Conservation (phyloP, 306 rosid genomes). For the Neltuma alba region DNA sequence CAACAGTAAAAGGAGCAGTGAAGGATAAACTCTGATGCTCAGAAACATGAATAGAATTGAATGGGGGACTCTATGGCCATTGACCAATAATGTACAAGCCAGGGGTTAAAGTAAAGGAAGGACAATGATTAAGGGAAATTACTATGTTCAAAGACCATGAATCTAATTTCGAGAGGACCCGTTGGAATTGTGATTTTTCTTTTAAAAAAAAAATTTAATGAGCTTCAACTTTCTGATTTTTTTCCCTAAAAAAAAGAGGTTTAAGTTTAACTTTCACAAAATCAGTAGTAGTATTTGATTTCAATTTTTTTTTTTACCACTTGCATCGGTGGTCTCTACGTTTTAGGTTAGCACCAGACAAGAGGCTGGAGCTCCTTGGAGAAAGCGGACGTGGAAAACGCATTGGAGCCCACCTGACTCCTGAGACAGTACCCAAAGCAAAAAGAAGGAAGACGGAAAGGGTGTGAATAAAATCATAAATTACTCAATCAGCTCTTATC, state of each 20-base stretch:
- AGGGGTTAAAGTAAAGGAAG: too few species aligned
- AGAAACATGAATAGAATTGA: too few species aligned
- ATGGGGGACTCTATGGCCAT: too few species aligned
- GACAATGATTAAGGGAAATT: too few species aligned
- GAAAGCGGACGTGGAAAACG: neutral
- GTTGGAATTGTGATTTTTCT: too few species aligned
- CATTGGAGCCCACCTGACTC: neutral
- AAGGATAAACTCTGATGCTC: too few species aligned
- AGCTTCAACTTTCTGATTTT: too few species aligned
- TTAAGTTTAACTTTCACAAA: neutral
- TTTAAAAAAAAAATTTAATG: too few species aligned
- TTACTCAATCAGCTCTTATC: conserved; percentile 21
- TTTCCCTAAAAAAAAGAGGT: neutral
- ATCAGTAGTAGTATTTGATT: neutral
- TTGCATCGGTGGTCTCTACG: neutral
- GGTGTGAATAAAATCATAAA: conserved; percentile 24
- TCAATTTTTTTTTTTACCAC: neutral
- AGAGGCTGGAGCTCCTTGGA: neutral
- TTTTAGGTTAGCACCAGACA: neutral
- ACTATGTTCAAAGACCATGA: too few species aligned
- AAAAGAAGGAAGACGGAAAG: conserved; percentile 32
- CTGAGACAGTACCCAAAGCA: neutral
- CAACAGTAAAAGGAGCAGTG: too few species aligned
- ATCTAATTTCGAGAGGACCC: too few species aligned
- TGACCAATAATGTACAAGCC: too few species aligned